Percentiles rank a stretch among this genome's conserved stretches.
phyloP scores from a whole-genome alignment of 2,329 filamentous ascomycete genomes.

The Penicillium griseofulvum region DNA sequence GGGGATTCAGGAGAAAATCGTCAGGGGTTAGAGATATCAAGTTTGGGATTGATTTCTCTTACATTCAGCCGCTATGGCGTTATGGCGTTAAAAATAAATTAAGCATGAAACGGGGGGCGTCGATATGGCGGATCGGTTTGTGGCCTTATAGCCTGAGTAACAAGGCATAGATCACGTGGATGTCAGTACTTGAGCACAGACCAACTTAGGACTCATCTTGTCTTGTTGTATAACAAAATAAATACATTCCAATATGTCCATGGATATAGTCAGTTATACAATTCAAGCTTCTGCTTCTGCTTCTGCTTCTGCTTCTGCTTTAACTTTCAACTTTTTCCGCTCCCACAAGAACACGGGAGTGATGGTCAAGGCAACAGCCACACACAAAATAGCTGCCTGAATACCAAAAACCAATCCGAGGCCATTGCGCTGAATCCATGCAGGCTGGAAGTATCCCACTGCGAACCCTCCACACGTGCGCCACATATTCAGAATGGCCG shows the following conservation, averaged over 20 bases:
- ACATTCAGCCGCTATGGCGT: background rate
- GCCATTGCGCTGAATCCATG: constrained; percentile 35
- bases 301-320: too few relatives aligned
- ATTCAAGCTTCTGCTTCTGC: background rate
- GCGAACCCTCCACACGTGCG: constrained; percentile 40
- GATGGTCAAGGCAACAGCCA: constrained; percentile 28
- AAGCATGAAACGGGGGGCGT: constrained; percentile 2
- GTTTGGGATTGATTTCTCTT: background rate
- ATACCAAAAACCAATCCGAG: constrained; percentile 35
- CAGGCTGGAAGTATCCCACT: constrained; percentile 39
- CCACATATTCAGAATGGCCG: constrained; percentile 41
- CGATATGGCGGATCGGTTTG: background rate
- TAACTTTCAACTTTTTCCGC: background rate
- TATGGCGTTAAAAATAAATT: background rate
- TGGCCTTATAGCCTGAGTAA: background rate
- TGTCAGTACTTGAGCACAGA: background rate
- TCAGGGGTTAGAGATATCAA: background rate
- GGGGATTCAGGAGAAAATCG: constrained; percentile 13
- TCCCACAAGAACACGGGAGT: constrained; percentile 22
- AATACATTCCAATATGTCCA: background rate
- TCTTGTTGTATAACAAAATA: background rate
- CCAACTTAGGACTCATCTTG: background rate
- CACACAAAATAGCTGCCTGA: constrained; percentile 32
- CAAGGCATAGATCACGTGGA: background rate
- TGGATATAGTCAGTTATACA: background rate